phyloP scores from a whole-genome alignment of 257 asterid genomes.

The Oldenlandia corymbosa region DNA sequence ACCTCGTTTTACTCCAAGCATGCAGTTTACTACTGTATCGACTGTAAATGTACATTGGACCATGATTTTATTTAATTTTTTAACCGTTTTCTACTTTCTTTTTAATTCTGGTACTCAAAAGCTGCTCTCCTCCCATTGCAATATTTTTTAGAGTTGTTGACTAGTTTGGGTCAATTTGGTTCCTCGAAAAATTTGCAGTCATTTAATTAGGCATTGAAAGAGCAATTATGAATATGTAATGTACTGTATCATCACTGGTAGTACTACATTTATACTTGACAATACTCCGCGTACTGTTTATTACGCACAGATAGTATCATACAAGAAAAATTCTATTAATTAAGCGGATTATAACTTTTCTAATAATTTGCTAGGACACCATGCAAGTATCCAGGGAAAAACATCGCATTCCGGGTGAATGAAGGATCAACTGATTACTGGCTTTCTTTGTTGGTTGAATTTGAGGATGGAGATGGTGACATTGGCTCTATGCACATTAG shows the following conservation, averaged over 20 bases:
- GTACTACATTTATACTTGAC: too few species aligned
- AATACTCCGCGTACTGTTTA: too few species aligned
- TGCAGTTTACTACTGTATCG: conserved; percentile 14
- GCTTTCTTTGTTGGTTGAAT: conserved; percentile 84
- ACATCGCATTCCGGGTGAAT: conserved; percentile 80
- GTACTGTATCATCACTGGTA: too few species aligned
- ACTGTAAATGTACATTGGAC: background rate
- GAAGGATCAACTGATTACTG: conserved; percentile 91
- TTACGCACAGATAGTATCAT: too few species aligned
- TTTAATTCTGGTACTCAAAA: too few species aligned
- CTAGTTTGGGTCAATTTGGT: background rate
- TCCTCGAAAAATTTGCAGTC: background rate
- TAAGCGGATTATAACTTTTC: too few species aligned
- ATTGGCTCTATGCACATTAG: conserved; percentile 88
- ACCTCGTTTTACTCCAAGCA: conserved; percentile 10
- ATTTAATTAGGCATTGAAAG: background rate
- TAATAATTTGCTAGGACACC: conserved; percentile 48
- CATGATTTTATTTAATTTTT: too few species aligned
- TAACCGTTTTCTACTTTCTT: too few species aligned
- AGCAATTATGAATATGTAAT: too few species aligned
- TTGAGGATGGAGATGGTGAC: conserved; percentile 92
- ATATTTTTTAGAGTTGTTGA: too few species aligned
- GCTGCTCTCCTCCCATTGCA: too few species aligned
- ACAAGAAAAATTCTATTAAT: too few species aligned
- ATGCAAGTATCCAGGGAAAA: conserved; percentile 77